These are phyloP conservation scores for Pythium dissimile DNA, from an alignment of 352 stramenopile species.

Conservation along the genomic window DNA sequence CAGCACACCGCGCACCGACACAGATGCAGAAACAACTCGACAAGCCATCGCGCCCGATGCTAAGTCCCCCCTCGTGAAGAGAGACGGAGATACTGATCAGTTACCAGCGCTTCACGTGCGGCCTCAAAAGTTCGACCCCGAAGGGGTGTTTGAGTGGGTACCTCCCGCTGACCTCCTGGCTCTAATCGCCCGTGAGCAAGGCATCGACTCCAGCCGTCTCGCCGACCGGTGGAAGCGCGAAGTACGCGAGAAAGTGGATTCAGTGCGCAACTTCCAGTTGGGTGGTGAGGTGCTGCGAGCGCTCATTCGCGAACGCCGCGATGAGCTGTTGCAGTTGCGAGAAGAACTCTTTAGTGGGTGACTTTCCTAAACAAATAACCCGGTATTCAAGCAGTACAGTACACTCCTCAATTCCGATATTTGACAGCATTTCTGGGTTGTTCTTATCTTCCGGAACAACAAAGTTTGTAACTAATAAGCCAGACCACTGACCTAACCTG, in stretches of 20 bases:
- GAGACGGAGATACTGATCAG: background rate
- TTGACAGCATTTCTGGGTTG: too few relatives aligned
- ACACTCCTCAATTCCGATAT: too few relatives aligned
- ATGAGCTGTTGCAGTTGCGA: constrained; percentile 54
- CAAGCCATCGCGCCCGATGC: too few relatives aligned
- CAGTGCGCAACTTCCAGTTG: constrained; percentile 55
- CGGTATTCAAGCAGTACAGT: too few relatives aligned
- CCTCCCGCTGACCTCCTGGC: constrained; percentile 28
- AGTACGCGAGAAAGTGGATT: constrained; percentile 42
- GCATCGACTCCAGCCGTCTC: constrained; percentile 13
- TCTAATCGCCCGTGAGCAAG: background rate
- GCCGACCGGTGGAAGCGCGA: constrained; percentile 33
- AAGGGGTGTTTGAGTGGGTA: constrained; percentile 64
- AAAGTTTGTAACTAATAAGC: constrained; percentile 8
- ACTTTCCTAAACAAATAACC: background rate
- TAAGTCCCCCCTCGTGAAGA: too few relatives aligned
- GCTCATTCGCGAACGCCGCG: constrained; percentile 53
- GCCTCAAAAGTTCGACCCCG: constrained; percentile 30
- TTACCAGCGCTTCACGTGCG: background rate
- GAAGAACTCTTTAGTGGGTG: constrained; percentile 42
- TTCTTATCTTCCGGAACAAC: too few relatives aligned
- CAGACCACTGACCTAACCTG: constrained; percentile 1
- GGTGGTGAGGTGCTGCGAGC: constrained; percentile 49
- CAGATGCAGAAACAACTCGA: background rate
- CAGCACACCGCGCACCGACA: too few relatives aligned